A percentile compares a stretch with the other conserved stretches of the same genome.
These are phyloP conservation scores for Asterella californica DNA, from an alignment of 225 moss, liverwort and hornwort species.

Conservation along the genomic window DNA sequence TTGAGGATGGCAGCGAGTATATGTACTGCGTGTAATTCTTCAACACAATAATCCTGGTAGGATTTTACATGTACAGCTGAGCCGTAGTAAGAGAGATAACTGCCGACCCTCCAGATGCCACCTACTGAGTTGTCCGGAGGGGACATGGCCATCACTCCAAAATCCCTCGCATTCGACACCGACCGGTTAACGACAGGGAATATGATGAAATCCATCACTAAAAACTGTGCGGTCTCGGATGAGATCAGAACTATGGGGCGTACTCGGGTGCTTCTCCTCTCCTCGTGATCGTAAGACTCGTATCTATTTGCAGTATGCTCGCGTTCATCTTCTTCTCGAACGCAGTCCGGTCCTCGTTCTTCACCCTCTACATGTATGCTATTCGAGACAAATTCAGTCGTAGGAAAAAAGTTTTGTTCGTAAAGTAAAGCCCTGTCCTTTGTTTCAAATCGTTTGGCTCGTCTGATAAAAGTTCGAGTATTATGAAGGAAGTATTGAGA, in stretches of 20 bases:
- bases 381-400: conserved; percentile 54
- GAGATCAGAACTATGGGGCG: conserved; percentile 52
- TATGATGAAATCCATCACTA: conserved; percentile 46
- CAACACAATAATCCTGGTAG: conserved; percentile 11
- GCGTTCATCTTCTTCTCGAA: conserved; percentile 55
- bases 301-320: conserved; percentile 35
- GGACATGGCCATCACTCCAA: conserved; percentile 53
- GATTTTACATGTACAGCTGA: no score
- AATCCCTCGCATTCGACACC: conserved; percentile 46
- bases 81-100: conserved; percentile 70
- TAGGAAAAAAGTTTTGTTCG: conserved; percentile 43
- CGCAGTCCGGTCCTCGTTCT: conserved; percentile 48
- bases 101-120: conserved; percentile 59
- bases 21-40: conserved; percentile 25
- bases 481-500: conserved; percentile 74
- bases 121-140: conserved; percentile 34
- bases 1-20: conserved; percentile 32
- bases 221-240: conserved; percentile 4
- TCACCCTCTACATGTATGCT: conserved; percentile 44
- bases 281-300: conserved; percentile 13
- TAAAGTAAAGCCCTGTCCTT: conserved; percentile 48
- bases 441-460: conserved; percentile 31
- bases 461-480: conserved; percentile 57
- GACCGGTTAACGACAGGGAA: conserved; percentile 36
- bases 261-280: conserved; percentile 54